Base-by-base conservation (phyloP, 2,329 filamentous ascomycete genomes). In the Thermothelomyces thermophilus region DNA sequence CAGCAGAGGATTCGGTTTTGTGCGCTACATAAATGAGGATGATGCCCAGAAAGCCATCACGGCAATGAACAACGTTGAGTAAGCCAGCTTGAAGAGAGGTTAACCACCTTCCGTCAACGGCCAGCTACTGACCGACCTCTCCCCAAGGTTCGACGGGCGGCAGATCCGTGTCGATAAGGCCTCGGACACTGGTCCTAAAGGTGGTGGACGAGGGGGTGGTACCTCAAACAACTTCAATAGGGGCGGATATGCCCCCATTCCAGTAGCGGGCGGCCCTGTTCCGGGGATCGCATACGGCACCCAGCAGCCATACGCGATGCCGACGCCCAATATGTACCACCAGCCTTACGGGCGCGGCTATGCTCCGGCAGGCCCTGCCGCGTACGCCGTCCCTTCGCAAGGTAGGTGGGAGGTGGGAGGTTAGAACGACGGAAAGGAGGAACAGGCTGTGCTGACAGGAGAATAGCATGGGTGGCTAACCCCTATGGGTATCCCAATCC, bases 1-100 rank as follows among this genome's bases (percentile, higher is more conserved):
- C 69, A 96, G 90, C 77, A 88, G 93, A 69, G 93, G 93, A 54
- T 98, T 97, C 68, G 93, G 93, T 41, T 97, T 97, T 69, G 91
- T 98, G 57, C 87, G 90, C 62, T 98, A 91, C 72, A 73, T 80
- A 45, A 81, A 82, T 58, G 87, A 90, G 58, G 71, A 75, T 40
- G 86, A 90, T 68, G 87, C 88, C 55, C 82, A 90, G 63, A 77
- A 77, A 58, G 88, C 88, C 37, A 91, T 91, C 67, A 69, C 75
- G 40, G 73, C 74, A 58, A 90, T 93, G 87, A 91, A 93, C 75
- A 90, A 90, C 66, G 75, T 87, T 62, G 90, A 96, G 91, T 96
- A 78, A 70, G 87, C 66, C 44, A n/a, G 22, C n/a, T 24, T 19
- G 20, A 28, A n/a, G 16, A 17, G 14, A 3, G 19, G 20, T 20